Evolutionary conservation across 805 yeast species (phyloP), one percentile per base, ranked within the genome.

Genomic region (Pichia deserticola): DNA sequence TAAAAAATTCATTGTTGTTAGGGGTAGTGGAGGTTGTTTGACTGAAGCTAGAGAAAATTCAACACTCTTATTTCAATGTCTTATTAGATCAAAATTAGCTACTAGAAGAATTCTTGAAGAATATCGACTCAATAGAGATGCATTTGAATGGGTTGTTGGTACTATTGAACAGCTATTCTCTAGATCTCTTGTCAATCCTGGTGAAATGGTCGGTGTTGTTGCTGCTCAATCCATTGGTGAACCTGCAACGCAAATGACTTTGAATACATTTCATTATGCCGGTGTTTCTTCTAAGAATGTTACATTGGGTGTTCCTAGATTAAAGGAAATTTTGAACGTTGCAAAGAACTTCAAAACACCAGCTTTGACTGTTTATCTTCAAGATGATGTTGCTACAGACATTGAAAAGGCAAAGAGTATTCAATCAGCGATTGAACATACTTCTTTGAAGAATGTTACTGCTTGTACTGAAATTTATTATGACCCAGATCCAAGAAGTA

Each of bases 261-360:
- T 90, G 70, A 90, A 90, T 64, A 90, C 97, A 59, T 90, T 81
- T 70, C 72, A 93, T 76, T 93, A 92, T 76, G 99, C 99, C 61
- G 99, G 99, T 77, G 99, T 93, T 48, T 98, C 99, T 38, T 87
- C 96, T 45, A 93, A 92, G 96, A 93, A 93, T 72, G 96, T 92
- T 57, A 93, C 99, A 0, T 78, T 93, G 59, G 99, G 99, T 79
- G 97, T 89, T 64, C 97, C 97, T 53, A 95, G 97, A 78, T 78
- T 90, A 68, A 90, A 90, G 79, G 98, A 90, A 74, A 93, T 93
- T 80, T 79, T 93, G 69, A 92, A 92, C 67, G 99, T 93, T 57
- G 99, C 99, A 10, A 93, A 93, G 74, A 92, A 88, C 62, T 90
- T 93, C 77, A 93, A 92, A 72, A 93, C 99, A n/a, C 99, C 99